Evolutionary conservation across 768 basidiomycete genomes (phyloP).

Genomic region (Russula foetens): DNA sequence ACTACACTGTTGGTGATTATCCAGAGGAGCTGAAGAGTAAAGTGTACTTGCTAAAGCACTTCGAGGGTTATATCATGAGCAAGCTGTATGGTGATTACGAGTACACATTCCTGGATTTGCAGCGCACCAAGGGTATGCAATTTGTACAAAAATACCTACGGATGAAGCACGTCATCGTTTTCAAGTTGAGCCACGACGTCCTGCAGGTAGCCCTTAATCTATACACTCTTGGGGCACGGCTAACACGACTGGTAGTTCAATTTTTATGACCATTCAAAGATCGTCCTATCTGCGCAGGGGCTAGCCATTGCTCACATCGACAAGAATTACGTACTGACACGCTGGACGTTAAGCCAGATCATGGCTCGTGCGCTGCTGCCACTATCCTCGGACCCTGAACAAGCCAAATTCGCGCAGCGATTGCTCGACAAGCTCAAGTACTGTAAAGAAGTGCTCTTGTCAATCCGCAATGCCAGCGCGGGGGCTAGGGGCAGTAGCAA

Average conservation of each 20-base stretch:
- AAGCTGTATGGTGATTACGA: conserved; percentile 77
- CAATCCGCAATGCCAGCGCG: conserved; percentile 55
- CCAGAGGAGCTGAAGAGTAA: conserved; percentile 85
- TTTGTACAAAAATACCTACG: conserved; percentile 93
- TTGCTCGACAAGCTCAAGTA: conserved; percentile 78
- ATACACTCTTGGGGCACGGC: background rate
- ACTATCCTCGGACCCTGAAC: conserved; percentile 39
- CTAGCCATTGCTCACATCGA: conserved; percentile 83
- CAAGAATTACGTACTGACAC: conserved; percentile 73
- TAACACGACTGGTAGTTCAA: conserved; percentile 63
- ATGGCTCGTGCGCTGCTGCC: conserved; percentile 47
- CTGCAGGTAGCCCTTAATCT: conserved; percentile 57
- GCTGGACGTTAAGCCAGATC: conserved; percentile 63
- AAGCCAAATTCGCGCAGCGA: conserved; percentile 52
- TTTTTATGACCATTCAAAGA: conserved; percentile 95
- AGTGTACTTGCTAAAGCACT: conserved; percentile 87
- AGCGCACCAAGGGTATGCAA: conserved; percentile 76
- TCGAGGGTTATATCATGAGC: conserved; percentile 92
- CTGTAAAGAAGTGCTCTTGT: conserved; percentile 74
- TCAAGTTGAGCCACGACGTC: conserved; percentile 91
- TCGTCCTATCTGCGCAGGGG: conserved; percentile 79
- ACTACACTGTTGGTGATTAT: conserved; percentile 57
- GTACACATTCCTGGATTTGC: conserved; percentile 67
- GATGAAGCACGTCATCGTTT: conserved; percentile 96
- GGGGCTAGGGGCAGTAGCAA: conserved; percentile 2